phyloP scores from a whole-genome alignment of 2,329 filamentous ascomycete species.

The Colletotrichum coccodes region DNA sequence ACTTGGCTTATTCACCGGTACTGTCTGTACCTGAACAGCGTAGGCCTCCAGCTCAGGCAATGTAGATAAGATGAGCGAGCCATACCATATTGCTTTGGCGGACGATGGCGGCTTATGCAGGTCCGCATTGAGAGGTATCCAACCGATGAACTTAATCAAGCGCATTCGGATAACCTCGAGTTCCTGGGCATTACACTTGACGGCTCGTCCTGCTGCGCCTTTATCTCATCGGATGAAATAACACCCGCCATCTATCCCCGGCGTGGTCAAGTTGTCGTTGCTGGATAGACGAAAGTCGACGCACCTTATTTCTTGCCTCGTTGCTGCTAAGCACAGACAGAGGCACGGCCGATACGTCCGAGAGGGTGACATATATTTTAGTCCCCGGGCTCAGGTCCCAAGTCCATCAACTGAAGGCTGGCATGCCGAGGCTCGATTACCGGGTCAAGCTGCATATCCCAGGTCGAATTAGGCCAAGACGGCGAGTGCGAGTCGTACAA shows the following conservation, averaged over 20 bases:
- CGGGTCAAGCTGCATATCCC: not conserved
- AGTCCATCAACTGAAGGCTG: not conserved
- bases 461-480: not conserved
- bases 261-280: not conserved
- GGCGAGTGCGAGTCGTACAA: constrained; percentile 8
- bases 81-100: not conserved
- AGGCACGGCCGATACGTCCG: not conserved
- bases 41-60: not conserved
- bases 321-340: not conserved
- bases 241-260: not conserved
- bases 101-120: not conserved
- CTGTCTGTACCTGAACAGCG: not conserved
- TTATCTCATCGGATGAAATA: not conserved
- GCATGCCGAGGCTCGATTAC: not conserved
- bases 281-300: not conserved
- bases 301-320: not conserved
- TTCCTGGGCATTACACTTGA: not conserved
- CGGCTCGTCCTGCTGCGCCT: not conserved
- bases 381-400: not conserved
- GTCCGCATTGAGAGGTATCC: not conserved
- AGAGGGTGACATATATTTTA: not conserved
- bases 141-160: not conserved
- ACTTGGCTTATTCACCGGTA: not conserved
- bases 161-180: constrained; percentile 11
- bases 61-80: not conserved